Evolutionary conservation across 2,329 filamentous ascomycete genomes (phyloP), one percentile per base, ranked within the genome.

Genomic region (Colletotrichum orbiculare): DNA sequence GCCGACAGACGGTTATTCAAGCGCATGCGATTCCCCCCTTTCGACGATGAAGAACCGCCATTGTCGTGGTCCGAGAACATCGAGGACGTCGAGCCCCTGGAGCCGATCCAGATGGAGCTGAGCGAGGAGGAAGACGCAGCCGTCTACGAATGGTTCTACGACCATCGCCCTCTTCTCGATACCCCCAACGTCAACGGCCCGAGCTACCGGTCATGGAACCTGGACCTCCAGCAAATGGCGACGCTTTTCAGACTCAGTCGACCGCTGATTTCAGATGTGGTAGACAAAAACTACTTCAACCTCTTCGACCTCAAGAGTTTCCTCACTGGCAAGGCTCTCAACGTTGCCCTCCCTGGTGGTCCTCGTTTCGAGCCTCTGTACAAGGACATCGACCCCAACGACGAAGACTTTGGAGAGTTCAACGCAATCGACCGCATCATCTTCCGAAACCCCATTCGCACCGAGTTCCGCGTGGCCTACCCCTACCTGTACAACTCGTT

Each of bases 371-470:
- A 99, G 78, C 96, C 96, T 33, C 78, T 99, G 17, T 99, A 97
- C 84, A 99, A 99, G 80, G 96, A 99, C 72, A 94, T 99, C 67
- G 94, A 99, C 76, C 96, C 96, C 2, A 99, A 99, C 72, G 95
- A 98, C 71, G 96, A 99, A 77, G 96, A 99, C 75, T 99, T 99
- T 79, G 96, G 96, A 78, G 96, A 99, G 78, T 99, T 99, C 85
- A 99, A 99, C 74, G 96, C 96, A 39, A 99, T 99, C 72, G 96
- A 99, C 74, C 93, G 96, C 71, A 99, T 99, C 79, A 99, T 99
- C 71, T 99, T 99, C 85, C 91, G 96, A 69, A 91, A 92, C 50
- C 94, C 95, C 1, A 96, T 98, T 69, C 89, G 95, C 71, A 99
- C 95, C 8, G 96, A 99, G 79, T 97, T 96, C 73, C 89, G 95